A percentile compares a stretch with the other conserved stretches of the same genome.
Conservation (phyloP, 257 asterid species). For the Solanum lycopersicoides region DNA sequence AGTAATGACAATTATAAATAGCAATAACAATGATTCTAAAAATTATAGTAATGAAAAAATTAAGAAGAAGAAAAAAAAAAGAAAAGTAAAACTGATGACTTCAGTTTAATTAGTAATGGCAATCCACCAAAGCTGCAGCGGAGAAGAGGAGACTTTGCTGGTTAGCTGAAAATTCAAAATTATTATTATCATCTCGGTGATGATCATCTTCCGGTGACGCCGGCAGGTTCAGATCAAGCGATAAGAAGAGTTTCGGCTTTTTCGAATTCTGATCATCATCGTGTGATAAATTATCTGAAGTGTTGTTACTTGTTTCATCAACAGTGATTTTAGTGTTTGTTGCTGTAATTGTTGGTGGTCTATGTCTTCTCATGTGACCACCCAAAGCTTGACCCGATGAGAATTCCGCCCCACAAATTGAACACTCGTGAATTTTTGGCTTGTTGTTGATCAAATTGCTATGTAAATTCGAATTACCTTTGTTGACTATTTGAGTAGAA, state of each 20-base stretch:
- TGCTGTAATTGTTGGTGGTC: background rate
- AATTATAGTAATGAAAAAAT: background rate
- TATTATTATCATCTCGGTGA: background rate
- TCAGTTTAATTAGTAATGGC: background rate
- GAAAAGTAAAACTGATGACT: background rate
- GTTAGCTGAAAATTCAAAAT: conserved; percentile 1
- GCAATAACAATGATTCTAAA: conserved; percentile 2
- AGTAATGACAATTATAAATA: background rate
- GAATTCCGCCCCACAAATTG: conserved; percentile 5
- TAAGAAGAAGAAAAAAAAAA: background rate
- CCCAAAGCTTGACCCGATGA: conserved; percentile 9
- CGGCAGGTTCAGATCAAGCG: conserved; percentile 6
- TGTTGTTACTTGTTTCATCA: background rate
- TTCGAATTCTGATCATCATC: background rate
- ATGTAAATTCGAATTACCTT: background rate
- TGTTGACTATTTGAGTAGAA: conserved; percentile 1
- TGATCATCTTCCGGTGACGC: conserved; percentile 7
- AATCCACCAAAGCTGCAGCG: background rate
- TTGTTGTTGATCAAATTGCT: background rate
- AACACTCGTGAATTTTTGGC: conserved; percentile 2
- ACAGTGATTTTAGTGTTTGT: background rate
- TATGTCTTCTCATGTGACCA: conserved; percentile 8
- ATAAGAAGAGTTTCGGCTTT: background rate
- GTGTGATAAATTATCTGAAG: background rate
- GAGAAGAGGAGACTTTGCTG: conserved; percentile 5